Conservation (phyloP, 2,329 filamentous ascomycete genomes). For the Neofusicoccum umdonicola region DNA sequence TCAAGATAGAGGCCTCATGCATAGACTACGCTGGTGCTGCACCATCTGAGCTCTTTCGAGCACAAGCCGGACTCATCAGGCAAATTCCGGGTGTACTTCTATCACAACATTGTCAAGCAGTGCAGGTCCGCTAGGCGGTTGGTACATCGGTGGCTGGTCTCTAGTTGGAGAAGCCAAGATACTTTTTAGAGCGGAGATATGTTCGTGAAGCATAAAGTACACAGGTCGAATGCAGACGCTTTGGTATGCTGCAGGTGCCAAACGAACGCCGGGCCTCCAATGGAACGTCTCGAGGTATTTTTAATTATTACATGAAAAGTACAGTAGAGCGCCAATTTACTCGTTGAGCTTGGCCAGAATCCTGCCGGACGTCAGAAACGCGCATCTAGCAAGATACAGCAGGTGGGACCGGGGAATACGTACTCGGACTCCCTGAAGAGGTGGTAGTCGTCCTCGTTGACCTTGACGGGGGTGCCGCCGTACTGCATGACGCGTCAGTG, state of each 20-base stretch:
- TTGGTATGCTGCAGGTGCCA: slow-evolving; percentile 15
- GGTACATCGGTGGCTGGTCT: not conserved
- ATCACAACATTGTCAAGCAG: not conserved
- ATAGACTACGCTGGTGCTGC: not conserved
- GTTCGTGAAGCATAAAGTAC: slow-evolving; percentile 15
- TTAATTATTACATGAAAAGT: slow-evolving; percentile 18
- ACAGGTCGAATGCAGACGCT: slow-evolving; percentile 10
- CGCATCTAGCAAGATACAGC: not conserved
- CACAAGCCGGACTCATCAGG: too few relatives aligned
- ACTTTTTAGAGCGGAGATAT: slow-evolving; percentile 13
- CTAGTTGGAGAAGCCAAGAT: not conserved
- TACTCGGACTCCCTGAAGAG: slow-evolving; percentile 98
- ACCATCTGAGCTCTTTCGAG: too few relatives aligned
- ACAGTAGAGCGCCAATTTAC: slow-evolving; percentile 52
- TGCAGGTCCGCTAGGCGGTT: not conserved
- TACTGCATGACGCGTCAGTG: slow-evolving; percentile 55
- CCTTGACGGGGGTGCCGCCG: slow-evolving; percentile 92
- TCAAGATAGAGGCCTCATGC: not conserved
- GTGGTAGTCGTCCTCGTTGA: slow-evolving; percentile 93
- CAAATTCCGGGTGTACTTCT: not conserved
- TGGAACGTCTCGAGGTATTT: slow-evolving; percentile 14
- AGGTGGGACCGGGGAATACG: slow-evolving; percentile 42
- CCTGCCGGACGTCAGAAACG: slow-evolving; percentile 48
- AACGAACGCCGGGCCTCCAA: slow-evolving; percentile 18
- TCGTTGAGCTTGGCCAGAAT: slow-evolving; percentile 99